Percentiles rank a stretch among this genome's conserved stretches.
These are phyloP conservation scores for Coemansia sp. DNA, from an alignment of 192 early-diverging fungal genomes.

Conservation along the genomic window DNA sequence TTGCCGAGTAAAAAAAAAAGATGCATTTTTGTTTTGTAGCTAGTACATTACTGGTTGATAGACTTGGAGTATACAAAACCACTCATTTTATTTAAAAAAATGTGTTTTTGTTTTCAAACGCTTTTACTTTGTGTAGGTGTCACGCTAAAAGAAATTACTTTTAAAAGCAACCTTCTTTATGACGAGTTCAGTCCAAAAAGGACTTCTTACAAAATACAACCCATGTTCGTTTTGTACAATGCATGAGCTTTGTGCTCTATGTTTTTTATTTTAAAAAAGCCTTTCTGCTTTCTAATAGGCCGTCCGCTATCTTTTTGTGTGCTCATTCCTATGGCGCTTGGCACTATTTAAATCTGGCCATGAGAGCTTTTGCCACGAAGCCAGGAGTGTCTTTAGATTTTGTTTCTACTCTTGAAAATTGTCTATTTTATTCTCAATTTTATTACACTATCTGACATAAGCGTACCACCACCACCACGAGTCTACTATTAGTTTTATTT, in stretches of 20 bases:
- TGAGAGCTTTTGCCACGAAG: neutral
- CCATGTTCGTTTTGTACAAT: neutral
- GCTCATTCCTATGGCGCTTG: neutral
- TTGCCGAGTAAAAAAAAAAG: conserved; percentile 28
- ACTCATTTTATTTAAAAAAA: too few relatives aligned
- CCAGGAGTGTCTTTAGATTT: neutral
- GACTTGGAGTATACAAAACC: too few relatives aligned
- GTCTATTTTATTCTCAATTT: neutral
- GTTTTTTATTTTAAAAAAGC: neutral
- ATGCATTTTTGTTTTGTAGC: neutral
- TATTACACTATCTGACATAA: neutral
- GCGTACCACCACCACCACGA: neutral
- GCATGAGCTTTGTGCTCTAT: neutral
- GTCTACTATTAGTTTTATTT: neutral
- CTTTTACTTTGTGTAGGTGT: neutral
- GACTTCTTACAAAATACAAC: too few relatives aligned
- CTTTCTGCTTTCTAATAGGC: neutral
- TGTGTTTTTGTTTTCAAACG: too few relatives aligned
- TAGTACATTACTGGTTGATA: too few relatives aligned
- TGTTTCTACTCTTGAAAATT: neutral
- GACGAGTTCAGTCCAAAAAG: neutral
- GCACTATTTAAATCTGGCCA: neutral
- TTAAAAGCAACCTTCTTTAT: neutral
- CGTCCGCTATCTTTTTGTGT: neutral
- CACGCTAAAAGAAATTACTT: too few relatives aligned